Evolutionary conservation across 2,329 filamentous ascomycete species (phyloP).

Genomic region (Sporothrix dimorphospora): DNA sequence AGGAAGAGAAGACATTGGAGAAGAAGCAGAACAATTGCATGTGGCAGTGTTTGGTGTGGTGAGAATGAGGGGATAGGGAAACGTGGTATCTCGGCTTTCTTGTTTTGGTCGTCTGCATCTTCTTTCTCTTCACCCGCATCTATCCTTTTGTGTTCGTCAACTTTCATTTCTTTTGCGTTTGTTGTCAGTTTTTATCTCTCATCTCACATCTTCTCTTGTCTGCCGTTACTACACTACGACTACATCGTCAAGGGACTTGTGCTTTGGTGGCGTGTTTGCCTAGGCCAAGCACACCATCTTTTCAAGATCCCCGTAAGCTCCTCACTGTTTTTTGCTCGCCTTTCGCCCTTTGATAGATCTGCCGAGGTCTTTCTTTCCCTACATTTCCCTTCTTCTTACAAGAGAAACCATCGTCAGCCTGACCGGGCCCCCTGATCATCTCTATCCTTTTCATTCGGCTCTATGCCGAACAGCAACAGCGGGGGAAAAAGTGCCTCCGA

Average conservation of each 20-base stretch:
- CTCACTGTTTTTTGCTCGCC: not conserved
- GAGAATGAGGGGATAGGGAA: not conserved
- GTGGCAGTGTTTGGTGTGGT: not conserved
- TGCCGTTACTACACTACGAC: not conserved
- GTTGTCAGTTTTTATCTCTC: not conserved
- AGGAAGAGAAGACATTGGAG: not conserved
- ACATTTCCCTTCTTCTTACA: not conserved
- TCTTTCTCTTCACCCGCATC: not conserved
- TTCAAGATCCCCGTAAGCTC: not conserved
- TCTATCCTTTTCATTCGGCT: not conserved
- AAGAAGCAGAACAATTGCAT: not conserved
- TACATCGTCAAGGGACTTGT: not conserved
- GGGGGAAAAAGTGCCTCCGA: not conserved
- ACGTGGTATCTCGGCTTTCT: constrained; percentile 22
- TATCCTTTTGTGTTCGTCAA: not conserved
- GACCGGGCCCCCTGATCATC: not conserved
- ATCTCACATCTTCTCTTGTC: not conserved
- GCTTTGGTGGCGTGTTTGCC: constrained; percentile 19
- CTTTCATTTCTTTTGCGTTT: not conserved
- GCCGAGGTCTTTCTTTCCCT: not conserved
- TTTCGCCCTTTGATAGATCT: not conserved
- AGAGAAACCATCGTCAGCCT: not conserved
- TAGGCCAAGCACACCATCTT: constrained; percentile 20
- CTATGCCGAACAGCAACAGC: not conserved
- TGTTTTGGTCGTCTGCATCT: constrained; percentile 1